Percentiles rank a stretch among this genome's conserved stretches.
Evolutionary conservation across 495 filamentous ascomycete genomes (phyloP).

Genomic region (Hypoxylon fuscum): DNA sequence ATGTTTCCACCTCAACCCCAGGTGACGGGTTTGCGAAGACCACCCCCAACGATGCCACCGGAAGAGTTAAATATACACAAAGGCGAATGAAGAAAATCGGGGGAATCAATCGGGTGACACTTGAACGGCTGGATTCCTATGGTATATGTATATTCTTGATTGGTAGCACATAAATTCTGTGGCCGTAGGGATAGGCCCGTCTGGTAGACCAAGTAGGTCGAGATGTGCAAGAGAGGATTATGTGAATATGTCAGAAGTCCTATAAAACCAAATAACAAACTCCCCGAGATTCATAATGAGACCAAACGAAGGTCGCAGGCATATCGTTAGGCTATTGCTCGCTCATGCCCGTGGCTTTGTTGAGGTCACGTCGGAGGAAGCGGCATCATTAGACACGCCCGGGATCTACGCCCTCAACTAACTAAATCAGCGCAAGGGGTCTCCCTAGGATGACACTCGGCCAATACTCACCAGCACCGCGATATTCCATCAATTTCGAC

Average conservation of each 20-base stretch:
- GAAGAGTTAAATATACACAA: neutral
- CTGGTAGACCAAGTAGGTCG: neutral
- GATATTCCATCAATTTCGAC: slow-evolving; percentile 5
- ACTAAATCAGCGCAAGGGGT: slow-evolving; percentile 40
- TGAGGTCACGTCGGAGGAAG: slow-evolving; percentile 40
- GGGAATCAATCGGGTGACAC: slow-evolving; percentile 1
- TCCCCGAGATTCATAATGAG: slow-evolving; percentile 5
- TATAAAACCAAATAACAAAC: neutral
- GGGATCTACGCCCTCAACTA: slow-evolving; percentile 42
- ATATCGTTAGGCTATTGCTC: slow-evolving; percentile 13
- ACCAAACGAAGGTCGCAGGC: neutral
- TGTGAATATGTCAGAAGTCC: neutral
- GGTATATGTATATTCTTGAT: neutral
- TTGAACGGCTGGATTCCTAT: neutral
- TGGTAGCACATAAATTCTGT: neutral
- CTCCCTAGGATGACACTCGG: slow-evolving; percentile 37
- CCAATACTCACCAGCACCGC: slow-evolving; percentile 28
- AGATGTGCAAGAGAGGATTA: slow-evolving; percentile 10
- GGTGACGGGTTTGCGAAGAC: neutral
- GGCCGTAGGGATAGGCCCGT: neutral
- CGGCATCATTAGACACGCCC: slow-evolving; percentile 39
- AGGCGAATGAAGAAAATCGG: neutral
- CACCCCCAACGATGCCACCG: neutral
- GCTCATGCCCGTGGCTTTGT: slow-evolving; percentile 34
- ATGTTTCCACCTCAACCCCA: neutral